These are phyloP conservation scores for Blastobotrys peoriensis DNA, from an alignment of 805 yeast species.

Conservation along the genomic window DNA sequence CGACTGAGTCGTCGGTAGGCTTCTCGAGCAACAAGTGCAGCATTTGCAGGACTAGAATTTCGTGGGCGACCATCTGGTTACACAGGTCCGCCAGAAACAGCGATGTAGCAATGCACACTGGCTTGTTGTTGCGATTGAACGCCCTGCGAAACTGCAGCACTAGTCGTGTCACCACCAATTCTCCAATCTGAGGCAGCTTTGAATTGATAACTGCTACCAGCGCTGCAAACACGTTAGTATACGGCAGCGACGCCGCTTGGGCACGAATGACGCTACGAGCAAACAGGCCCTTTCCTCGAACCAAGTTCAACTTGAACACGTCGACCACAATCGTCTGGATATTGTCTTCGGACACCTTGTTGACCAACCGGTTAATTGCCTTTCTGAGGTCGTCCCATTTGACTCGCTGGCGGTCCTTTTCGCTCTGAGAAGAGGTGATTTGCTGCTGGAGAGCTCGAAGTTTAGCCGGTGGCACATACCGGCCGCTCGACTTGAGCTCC, in stretches of 20 bases:
- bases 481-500: slow-evolving; percentile 39
- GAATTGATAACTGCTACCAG: slow-evolving; percentile 57
- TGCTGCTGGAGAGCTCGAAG: slow-evolving; percentile 39
- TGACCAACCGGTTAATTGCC: slow-evolving; percentile 43
- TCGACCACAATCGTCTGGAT: slow-evolving; percentile 43
- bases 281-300: slow-evolving; percentile 56
- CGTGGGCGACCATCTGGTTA: slow-evolving; percentile 56
- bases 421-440: slow-evolving; percentile 26
- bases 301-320: slow-evolving; percentile 51
- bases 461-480: slow-evolving; percentile 51
- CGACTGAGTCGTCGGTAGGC: slow-evolving; percentile 52
- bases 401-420: slow-evolving; percentile 43
- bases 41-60: slow-evolving; percentile 47
- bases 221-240: slow-evolving; percentile 50
- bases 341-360: slow-evolving; percentile 41
- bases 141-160: slow-evolving; percentile 53
- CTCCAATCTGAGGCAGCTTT: slow-evolving; percentile 65
- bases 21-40: slow-evolving; percentile 41
- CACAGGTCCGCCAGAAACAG: slow-evolving; percentile 56
- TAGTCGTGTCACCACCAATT: slow-evolving; percentile 46
- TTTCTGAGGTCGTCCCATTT: slow-evolving; percentile 53
- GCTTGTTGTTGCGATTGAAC: slow-evolving; percentile 42
- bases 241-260: slow-evolving; percentile 38
- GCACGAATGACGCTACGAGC: slow-evolving; percentile 52
- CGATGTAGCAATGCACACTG: slow-evolving; percentile 38